phyloP scores from a whole-genome alignment of 2,329 filamentous ascomycete genomes.

The Alternaria triticina region DNA sequence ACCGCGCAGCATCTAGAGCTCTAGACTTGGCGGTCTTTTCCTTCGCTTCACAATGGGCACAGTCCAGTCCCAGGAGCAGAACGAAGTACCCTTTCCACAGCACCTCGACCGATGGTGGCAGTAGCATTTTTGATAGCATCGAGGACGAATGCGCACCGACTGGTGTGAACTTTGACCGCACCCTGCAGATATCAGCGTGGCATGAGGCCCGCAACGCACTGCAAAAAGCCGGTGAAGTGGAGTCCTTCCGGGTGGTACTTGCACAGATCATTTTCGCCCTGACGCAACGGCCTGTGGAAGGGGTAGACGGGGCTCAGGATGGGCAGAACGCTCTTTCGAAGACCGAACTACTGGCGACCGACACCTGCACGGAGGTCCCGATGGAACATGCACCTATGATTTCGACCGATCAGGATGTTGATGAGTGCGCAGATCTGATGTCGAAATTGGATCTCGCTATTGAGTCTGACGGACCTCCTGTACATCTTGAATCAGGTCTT shows the following conservation, averaged over 20 bases:
- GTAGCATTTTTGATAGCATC: constrained; percentile 14
- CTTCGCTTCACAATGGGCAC: constrained; percentile 60
- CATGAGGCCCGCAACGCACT: constrained; percentile 51
- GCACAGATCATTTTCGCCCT: constrained; percentile 56
- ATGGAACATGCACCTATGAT: not conserved
- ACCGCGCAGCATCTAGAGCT: constrained; percentile 54
- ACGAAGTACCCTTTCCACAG: constrained; percentile 39
- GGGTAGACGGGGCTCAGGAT: not conserved
- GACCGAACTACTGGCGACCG: not conserved
- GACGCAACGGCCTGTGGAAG: constrained; percentile 50
- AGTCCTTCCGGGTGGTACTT: constrained; percentile 55
- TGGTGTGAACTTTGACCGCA: constrained; percentile 42
- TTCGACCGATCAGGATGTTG: constrained; percentile 21
- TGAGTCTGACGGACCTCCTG: constrained; percentile 45
- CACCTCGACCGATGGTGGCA: constrained; percentile 8
- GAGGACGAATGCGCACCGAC: not conserved
- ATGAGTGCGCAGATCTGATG: constrained; percentile 38
- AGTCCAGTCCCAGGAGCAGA: constrained; percentile 34
- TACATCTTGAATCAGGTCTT: constrained; percentile 50
- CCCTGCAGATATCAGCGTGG: constrained; percentile 51
- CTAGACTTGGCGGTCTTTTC: constrained; percentile 59
- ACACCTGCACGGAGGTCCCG: not conserved
- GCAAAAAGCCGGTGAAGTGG: constrained; percentile 47
- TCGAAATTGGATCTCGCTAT: constrained; percentile 42
- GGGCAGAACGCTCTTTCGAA: not conserved